Conservation (phyloP, 345 rosid species). For the Acer saccharum region DNA sequence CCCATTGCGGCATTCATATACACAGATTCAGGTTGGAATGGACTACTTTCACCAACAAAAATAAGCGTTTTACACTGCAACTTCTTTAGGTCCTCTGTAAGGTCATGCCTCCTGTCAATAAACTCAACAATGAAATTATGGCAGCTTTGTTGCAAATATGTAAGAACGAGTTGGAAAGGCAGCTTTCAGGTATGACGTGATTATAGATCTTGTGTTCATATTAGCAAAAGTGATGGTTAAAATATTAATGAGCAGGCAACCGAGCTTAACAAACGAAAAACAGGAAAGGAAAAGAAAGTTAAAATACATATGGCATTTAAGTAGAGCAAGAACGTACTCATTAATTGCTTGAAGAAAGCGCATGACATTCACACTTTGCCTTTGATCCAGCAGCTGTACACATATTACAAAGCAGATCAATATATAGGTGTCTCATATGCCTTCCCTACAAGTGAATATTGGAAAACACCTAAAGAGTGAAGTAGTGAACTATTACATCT, state of each 20-base stretch:
- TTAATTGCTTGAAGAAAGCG: conserved; percentile 68
- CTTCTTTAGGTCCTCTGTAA: conserved; percentile 48
- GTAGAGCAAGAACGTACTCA: conserved; percentile 32
- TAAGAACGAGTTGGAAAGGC: neutral
- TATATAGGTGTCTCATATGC: neutral
- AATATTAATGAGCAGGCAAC: neutral
- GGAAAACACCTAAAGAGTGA: neutral
- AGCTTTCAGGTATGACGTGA: neutral
- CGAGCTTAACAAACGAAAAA: neutral
- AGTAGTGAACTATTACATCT: neutral
- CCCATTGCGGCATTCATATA: conserved; percentile 54
- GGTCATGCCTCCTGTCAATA: conserved; percentile 57
- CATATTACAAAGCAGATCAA: conserved; percentile 16
- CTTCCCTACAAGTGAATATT: neutral
- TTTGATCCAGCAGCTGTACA: conserved; percentile 59
- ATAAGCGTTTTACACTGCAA: conserved; percentile 56
- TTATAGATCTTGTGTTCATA: neutral
- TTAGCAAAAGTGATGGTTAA: neutral
- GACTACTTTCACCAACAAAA: conserved; percentile 62
- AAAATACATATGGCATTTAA: neutral
- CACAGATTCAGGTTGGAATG: conserved; percentile 51
- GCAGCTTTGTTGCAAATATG: conserved; percentile 3
- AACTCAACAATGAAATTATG: conserved; percentile 14
- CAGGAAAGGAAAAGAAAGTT: too few relatives aligned
- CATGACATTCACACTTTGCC: conserved; percentile 61